phyloP scores from a whole-genome alignment of 1,284 basidiomycete species.

The Rhodotorula sp. region DNA sequence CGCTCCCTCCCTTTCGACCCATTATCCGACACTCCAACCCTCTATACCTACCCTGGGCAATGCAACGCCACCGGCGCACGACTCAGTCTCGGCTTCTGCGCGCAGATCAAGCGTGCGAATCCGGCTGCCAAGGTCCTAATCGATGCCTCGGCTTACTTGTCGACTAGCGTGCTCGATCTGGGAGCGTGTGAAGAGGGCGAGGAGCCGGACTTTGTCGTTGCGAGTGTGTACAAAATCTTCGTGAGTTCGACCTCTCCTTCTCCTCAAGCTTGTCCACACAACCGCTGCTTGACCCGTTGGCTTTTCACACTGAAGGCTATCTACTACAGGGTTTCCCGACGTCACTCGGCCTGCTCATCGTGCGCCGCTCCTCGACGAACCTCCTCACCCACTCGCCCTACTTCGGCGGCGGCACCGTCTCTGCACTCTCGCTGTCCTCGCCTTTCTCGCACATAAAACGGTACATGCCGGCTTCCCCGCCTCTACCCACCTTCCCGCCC shows the following conservation, averaged over 20 bases:
- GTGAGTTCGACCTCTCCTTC: conserved; percentile 3
- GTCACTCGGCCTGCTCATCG: conserved; percentile 73
- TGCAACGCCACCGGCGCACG: conserved; percentile 36
- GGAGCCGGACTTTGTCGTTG: conserved; percentile 71
- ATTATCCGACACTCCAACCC: conserved; percentile 43
- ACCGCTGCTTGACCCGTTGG: not conserved
- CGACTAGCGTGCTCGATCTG: conserved; percentile 65
- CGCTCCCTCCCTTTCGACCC: conserved; percentile 44
- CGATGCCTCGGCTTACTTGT: conserved; percentile 47
- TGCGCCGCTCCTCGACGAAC: conserved; percentile 63
- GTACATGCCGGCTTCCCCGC: conserved; percentile 15
- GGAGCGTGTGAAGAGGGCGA: conserved; percentile 71
- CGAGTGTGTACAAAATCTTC: conserved; percentile 86
- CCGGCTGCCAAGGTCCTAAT: conserved; percentile 38
- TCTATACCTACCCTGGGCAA: conserved; percentile 35
- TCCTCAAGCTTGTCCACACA: not conserved
- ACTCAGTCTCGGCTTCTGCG: conserved; percentile 18
- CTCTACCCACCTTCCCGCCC: not conserved
- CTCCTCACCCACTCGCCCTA: conserved; percentile 59
- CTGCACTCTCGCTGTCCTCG: conserved; percentile 71
- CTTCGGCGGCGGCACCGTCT: conserved; percentile 79
- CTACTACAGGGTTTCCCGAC: conserved; percentile 71
- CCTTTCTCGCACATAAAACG: conserved; percentile 17
- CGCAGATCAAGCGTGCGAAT: conserved; percentile 25
- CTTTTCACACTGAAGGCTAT: no score